Evolutionary conservation across 352 stramenopile species (phyloP).

Genomic region (Phytophthora pseudosyringae): DNA sequence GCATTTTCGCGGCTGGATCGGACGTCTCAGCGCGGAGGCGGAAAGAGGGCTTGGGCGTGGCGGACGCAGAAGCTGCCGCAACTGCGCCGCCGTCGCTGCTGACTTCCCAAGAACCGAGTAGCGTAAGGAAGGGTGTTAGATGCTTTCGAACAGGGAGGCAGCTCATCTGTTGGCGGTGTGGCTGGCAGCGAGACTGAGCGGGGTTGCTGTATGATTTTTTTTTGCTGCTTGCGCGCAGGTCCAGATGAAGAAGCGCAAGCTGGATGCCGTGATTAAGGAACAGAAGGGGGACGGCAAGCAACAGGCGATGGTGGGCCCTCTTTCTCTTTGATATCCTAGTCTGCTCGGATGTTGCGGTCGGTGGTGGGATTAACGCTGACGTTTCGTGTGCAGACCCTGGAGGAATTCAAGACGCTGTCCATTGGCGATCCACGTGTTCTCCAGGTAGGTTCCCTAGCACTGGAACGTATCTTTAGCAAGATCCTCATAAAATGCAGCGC

Average conservation of each 20-base stretch:
- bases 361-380: neutral
- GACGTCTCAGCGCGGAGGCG: constrained; percentile 6
- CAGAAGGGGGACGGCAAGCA: constrained; percentile 25
- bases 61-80: neutral
- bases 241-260: constrained; percentile 57
- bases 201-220: constrained; percentile 1
- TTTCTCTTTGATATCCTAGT: neutral
- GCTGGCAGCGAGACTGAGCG: neutral
- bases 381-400: constrained; percentile 42
- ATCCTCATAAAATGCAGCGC: constrained; percentile 6
- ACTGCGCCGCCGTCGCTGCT: constrained; percentile 4
- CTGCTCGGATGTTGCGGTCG: neutral
- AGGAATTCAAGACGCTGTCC: constrained; percentile 72
- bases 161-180: constrained; percentile 23
- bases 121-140: constrained; percentile 38
- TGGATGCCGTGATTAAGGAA: constrained; percentile 33
- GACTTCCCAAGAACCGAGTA: constrained; percentile 29
- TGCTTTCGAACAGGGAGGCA: constrained; percentile 28
- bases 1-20: constrained; percentile 56
- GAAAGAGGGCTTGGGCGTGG: constrained; percentile 5
- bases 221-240: constrained; percentile 5
- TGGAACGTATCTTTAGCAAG: constrained; percentile 13
- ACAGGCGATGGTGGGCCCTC: constrained; percentile 43
- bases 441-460: constrained; percentile 37
- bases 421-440: constrained; percentile 72